Percentiles rank a stretch among this genome's conserved stretches.
Conservation (phyloP, 495 filamentous ascomycete species). For the Penicillium macrosclerotiorum region DNA sequence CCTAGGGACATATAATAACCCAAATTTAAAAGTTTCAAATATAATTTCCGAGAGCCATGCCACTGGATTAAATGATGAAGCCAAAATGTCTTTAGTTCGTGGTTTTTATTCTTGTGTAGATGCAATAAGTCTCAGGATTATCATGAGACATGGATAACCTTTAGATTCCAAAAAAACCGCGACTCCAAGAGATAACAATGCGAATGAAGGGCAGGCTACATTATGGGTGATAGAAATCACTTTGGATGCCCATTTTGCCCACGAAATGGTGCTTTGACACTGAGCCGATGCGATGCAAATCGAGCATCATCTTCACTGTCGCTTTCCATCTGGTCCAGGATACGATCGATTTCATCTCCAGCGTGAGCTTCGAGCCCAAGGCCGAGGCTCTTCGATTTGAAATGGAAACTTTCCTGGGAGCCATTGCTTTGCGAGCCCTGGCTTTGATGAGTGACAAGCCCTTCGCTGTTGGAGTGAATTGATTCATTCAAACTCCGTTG, state of each 20-base stretch:
- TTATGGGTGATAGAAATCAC: conserved; percentile 2
- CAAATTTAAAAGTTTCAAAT: neutral
- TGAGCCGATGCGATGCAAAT: conserved; percentile 20
- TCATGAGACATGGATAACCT: neutral
- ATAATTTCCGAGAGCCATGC: no score
- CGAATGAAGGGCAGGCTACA: neutral
- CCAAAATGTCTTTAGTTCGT: no score
- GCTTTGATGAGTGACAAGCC: conserved; percentile 3
- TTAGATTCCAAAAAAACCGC: neutral
- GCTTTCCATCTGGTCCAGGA: conserved; percentile 53
- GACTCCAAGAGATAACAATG: neutral
- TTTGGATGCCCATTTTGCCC: conserved; percentile 6
- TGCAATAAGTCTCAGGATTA: no score
- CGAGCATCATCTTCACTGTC: conserved; percentile 39
- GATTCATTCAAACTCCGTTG: conserved; percentile 34
- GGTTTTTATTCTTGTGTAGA: no score
- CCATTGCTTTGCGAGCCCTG: conserved; percentile 23
- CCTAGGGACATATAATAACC: no score
- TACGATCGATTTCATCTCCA: conserved; percentile 51
- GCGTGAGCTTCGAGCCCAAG: conserved; percentile 35
- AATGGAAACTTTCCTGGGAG: conserved; percentile 9
- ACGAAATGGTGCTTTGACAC: conserved; percentile 4
- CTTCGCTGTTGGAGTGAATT: conserved; percentile 19
- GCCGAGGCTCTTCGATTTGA: neutral
- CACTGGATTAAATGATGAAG: no score